Evolutionary conservation across 1,284 basidiomycete genomes (phyloP).

Genomic region (Apiotrichum mycotoxinovorans): DNA sequence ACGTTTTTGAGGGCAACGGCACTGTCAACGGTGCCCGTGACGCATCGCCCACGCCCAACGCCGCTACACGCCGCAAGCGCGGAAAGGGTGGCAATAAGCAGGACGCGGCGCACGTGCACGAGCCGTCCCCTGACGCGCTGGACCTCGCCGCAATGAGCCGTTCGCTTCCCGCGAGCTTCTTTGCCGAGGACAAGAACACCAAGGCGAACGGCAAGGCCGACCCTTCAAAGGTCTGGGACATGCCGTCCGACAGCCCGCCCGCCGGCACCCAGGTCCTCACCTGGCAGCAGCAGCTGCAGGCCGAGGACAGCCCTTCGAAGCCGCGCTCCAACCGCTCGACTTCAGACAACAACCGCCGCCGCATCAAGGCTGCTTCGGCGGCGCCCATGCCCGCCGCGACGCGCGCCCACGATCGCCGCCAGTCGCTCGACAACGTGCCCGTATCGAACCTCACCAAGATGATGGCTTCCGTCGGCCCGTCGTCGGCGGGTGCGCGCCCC

Average conservation of each 20-base stretch:
- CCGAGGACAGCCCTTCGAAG: constrained; percentile 14
- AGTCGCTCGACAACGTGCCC: constrained; percentile 28
- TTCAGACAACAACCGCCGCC: constrained; percentile 14
- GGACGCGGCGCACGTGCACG: neutral
- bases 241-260: constrained; percentile 27
- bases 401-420: constrained; percentile 21
- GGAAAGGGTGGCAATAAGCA: constrained; percentile 9
- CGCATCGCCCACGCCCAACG: neutral
- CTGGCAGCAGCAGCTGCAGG: constrained; percentile 44
- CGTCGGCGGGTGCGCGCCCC: neutral
- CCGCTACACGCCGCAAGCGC: neutral
- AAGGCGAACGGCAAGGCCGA: neutral
- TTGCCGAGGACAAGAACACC: constrained; percentile 3
- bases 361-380: constrained; percentile 6
- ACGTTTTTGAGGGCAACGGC: neutral
- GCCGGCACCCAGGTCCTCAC: constrained; percentile 28
- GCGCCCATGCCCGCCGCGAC: constrained; percentile 2
- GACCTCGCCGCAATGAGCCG: constrained; percentile 10
- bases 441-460: constrained; percentile 9
- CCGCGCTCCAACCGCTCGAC: constrained; percentile 8
- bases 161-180: constrained; percentile 18
- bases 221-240: constrained; percentile 33
- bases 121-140: neutral
- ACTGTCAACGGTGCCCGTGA: neutral
- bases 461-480: neutral